phyloP scores from a whole-genome alignment of 768 basidiomycete genomes.

The Suillus variegatus region DNA sequence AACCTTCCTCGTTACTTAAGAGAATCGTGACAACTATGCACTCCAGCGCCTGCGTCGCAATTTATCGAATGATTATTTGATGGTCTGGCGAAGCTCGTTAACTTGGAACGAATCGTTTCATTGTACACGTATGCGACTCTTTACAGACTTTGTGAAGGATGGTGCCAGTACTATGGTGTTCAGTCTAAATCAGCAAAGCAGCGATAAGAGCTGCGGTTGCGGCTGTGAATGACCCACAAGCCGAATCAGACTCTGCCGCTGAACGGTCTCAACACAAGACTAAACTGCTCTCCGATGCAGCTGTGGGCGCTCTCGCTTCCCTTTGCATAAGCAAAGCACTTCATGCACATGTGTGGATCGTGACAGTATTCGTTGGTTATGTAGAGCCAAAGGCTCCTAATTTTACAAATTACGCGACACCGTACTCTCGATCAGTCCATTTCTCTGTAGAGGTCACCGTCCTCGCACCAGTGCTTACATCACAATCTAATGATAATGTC shows the following conservation, averaged over 20 bases:
- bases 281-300: constrained; percentile 71
- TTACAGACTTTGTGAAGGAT: constrained; percentile 80
- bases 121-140: constrained; percentile 74
- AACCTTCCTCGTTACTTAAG: constrained; percentile 70
- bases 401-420: no score
- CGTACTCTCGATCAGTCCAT: no score
- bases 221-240: constrained; percentile 54
- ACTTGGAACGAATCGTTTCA: constrained; percentile 77
- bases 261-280: constrained; percentile 74
- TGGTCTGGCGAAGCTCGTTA: constrained; percentile 64
- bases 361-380: no score
- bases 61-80: constrained; percentile 90
- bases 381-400: no score
- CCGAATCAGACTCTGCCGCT: constrained; percentile 48
- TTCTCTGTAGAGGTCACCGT: no score
- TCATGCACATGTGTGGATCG: neutral
- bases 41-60: constrained; percentile 83
- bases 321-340: constrained; percentile 69
- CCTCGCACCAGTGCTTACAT: no score
- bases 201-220: constrained; percentile 62
- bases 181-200: constrained; percentile 74
- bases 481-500: no score
- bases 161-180: constrained; percentile 79
- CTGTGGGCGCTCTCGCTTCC: constrained; percentile 85
- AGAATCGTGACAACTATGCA: constrained; percentile 73